Conservation (phyloP, 2,329 filamentous ascomycete genomes). For the Hypoxylon sp. region DNA sequence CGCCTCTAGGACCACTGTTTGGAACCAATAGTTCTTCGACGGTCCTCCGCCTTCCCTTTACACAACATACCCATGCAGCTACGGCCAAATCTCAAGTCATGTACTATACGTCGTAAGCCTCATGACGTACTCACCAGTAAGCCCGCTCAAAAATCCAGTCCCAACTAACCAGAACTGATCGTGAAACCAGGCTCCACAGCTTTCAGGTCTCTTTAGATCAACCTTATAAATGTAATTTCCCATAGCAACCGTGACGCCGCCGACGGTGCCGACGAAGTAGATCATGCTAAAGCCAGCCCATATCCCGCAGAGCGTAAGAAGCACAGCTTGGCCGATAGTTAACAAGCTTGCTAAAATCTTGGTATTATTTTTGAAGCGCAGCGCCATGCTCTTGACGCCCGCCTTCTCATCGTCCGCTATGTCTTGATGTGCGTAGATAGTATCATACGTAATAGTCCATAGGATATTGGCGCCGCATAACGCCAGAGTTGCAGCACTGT, state of each 20-base stretch:
- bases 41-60: neutral
- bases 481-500: too few species aligned
- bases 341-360: too few species aligned
- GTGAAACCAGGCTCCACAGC: slow-evolving; percentile 36
- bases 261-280: slow-evolving; percentile 24
- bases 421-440: too few species aligned
- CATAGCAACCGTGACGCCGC: slow-evolving; percentile 25
- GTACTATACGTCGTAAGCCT: neutral
- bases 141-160: slow-evolving; percentile 20
- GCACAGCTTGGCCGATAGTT: slow-evolving; percentile 15
- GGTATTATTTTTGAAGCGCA: too few species aligned
- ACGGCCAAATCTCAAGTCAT: neutral
- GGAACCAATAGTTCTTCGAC: neutral
- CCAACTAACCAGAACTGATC: slow-evolving; percentile 37
- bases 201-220: slow-evolving; percentile 18
- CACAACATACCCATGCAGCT: neutral
- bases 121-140: slow-evolving; percentile 23
- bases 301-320: slow-evolving; percentile 24
- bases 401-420: too few species aligned
- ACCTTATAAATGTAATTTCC: slow-evolving; percentile 37
- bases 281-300: slow-evolving; percentile 18
- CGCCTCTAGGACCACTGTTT: neutral
- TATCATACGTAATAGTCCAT: too few species aligned
- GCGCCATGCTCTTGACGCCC: too few species aligned
- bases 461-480: too few species aligned